Percentiles rank a stretch among this genome's conserved stretches.
Conservation (phyloP, 768 basidiomycete genomes). For the Hygrophoropsis aurantiaca region DNA sequence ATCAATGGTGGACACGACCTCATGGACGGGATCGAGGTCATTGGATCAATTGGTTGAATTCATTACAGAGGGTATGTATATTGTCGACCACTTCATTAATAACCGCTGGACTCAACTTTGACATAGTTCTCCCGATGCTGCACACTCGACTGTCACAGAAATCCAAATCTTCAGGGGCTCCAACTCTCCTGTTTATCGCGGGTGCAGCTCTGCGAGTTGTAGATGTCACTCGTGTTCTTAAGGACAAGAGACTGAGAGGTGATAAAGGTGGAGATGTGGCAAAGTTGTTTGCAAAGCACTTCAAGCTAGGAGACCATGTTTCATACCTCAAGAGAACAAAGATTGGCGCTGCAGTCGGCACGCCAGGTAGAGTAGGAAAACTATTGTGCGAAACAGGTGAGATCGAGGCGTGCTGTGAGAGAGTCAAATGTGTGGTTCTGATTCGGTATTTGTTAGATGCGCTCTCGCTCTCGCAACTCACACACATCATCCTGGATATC, state of each 20-base stretch:
- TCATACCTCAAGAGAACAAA: constrained; percentile 82
- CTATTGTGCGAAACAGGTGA: constrained; percentile 71
- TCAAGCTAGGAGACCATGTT: constrained; percentile 87
- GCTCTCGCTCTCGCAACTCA: constrained; percentile 67
- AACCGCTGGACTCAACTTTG: constrained; percentile 1
- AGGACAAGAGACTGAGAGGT: constrained; percentile 65
- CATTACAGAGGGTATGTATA: constrained; percentile 64
- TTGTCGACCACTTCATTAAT: not conserved
- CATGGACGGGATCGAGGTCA: constrained; percentile 70
- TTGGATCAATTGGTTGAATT: constrained; percentile 74
- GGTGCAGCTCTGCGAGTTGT: constrained; percentile 92
- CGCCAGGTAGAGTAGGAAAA: constrained; percentile 88
- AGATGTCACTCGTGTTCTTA: constrained; percentile 77
- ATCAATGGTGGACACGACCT: constrained; percentile 72
- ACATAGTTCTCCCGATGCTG: constrained; percentile 62
- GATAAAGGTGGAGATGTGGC: constrained; percentile 90
- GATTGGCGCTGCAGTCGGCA: constrained; percentile 87
- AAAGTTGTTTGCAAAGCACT: constrained; percentile 94
- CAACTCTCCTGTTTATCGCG: constrained; percentile 81
- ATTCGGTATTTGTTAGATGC: constrained; percentile 50
- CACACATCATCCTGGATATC: constrained; percentile 82
- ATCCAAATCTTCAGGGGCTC: constrained; percentile 78
- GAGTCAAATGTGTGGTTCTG: not conserved
- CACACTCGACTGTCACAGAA: constrained; percentile 70
- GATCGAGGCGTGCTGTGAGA: constrained; percentile 12